Percentiles rank a stretch among this genome's conserved stretches.
Conservation (phyloP, 2,329 filamentous ascomycete genomes). For the Rutstroemia sp. region DNA sequence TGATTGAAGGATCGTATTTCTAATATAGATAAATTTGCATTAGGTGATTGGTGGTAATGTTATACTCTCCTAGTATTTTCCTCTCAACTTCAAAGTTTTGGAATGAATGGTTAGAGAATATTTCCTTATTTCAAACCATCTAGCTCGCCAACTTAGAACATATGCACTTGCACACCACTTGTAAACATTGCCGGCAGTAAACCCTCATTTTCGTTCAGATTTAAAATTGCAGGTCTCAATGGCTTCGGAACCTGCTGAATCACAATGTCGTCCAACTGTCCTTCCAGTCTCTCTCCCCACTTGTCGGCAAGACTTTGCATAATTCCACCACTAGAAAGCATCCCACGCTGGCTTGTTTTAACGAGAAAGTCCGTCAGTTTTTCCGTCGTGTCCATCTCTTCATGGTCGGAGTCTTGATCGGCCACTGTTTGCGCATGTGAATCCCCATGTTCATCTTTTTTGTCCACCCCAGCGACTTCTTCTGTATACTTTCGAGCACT, state of each 20-base stretch:
- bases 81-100: too few relatives aligned
- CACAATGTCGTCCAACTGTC: constrained; percentile 24
- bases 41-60: too few relatives aligned
- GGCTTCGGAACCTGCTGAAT: constrained; percentile 27
- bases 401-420: constrained; percentile 12
- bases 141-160: constrained; percentile 21
- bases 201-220: constrained; percentile 29
- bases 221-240: constrained; percentile 27
- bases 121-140: too few relatives aligned
- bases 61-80: too few relatives aligned
- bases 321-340: constrained; percentile 19
- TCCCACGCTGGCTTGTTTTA: not conserved
- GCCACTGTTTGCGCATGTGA: not conserved
- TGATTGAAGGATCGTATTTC: too few relatives aligned
- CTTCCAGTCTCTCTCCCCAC: constrained; percentile 23
- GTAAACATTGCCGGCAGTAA: constrained; percentile 30
- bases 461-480: not conserved
- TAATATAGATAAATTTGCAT: too few relatives aligned
- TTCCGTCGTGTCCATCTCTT: not conserved
- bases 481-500: constrained; percentile 8
- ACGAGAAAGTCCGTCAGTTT: constrained; percentile 8
- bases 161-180: constrained; percentile 28
- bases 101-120: too few relatives aligned
- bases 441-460: not conserved
- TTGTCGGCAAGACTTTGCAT: constrained; percentile 25